A percentile compares a stretch with the other conserved stretches of the same genome.
These are phyloP conservation scores for Phytophthora hibernalis DNA, from an alignment of 352 stramenopile genomes.

Conservation along the genomic window DNA sequence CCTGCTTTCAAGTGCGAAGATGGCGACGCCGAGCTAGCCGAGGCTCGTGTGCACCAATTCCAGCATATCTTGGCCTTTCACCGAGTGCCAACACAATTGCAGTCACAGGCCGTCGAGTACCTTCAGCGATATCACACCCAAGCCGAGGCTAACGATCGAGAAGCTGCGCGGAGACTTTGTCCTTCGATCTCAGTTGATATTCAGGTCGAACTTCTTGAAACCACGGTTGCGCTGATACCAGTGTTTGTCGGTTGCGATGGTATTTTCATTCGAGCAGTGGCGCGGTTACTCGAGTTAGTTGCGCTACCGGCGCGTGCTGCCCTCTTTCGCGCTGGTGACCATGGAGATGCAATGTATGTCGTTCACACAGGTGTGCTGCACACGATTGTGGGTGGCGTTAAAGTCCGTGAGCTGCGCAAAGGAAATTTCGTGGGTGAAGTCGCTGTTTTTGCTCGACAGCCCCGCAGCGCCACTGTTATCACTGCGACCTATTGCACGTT, in stretches of 20 bases:
- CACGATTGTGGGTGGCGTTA: slow-evolving; percentile 64
- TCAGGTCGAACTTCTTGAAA: slow-evolving; percentile 67
- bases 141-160: slow-evolving; percentile 66
- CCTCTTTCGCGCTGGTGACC: slow-evolving; percentile 64
- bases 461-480: slow-evolving; percentile 67
- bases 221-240: slow-evolving; percentile 58
- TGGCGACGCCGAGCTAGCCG: slow-evolving; percentile 56
- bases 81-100: slow-evolving; percentile 54
- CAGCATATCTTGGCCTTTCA: slow-evolving; percentile 75
- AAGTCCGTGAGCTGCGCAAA: slow-evolving; percentile 75
- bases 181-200: slow-evolving; percentile 77
- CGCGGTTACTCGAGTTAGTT: slow-evolving; percentile 62
- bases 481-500: slow-evolving; percentile 74
- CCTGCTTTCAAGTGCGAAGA: slow-evolving; percentile 75
- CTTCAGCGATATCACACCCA: slow-evolving; percentile 74
- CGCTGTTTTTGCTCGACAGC: slow-evolving; percentile 66
- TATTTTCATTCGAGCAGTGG: slow-evolving; percentile 68
- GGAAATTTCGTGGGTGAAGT: slow-evolving; percentile 74
- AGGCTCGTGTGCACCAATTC: slow-evolving; percentile 74
- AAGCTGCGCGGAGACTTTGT: slow-evolving; percentile 63
- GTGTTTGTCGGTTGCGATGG: slow-evolving; percentile 66
- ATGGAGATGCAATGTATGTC: slow-evolving; percentile 79
- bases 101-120: slow-evolving; percentile 67
- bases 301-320: slow-evolving; percentile 61
- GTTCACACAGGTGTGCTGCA: slow-evolving; percentile 69